Percentiles rank a stretch among this genome's conserved stretches.
Evolutionary conservation across 2,329 filamentous ascomycete genomes (phyloP).

Genomic region (Xylaria sp.): DNA sequence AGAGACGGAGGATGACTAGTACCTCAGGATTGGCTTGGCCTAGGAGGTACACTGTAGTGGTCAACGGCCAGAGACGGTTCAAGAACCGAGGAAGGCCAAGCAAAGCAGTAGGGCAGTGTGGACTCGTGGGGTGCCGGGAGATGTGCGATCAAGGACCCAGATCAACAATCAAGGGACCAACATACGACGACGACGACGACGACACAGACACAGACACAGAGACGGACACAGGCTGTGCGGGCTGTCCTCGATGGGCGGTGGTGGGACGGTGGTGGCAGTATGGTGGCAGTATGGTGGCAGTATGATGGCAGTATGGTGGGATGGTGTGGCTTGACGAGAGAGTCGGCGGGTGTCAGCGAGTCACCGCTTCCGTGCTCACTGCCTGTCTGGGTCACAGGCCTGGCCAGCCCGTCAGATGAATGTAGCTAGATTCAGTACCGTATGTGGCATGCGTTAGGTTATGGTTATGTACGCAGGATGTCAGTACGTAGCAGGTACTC

Average conservation of each 20-base stretch:
- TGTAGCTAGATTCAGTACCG: no score
- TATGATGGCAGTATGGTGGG: neutral
- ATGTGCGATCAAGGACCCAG: conserved; percentile 6
- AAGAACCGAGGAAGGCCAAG: conserved; percentile 9
- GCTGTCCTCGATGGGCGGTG: neutral
- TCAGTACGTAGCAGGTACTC: no score
- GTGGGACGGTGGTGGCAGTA: neutral
- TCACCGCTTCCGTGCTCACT: neutral
- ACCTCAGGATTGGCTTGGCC: neutral
- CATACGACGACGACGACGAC: conserved; percentile 20
- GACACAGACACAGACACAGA: no score
- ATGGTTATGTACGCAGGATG: no score
- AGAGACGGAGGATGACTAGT: conserved; percentile 13
- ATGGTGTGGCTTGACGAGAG: conserved; percentile 12
- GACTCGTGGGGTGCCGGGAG: conserved; percentile 18
- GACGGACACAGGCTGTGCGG: neutral
- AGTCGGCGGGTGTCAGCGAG: conserved; percentile 3
- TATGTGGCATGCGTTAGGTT: no score
- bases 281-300: neutral
- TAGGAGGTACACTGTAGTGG: neutral
- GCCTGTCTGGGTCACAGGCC: neutral
- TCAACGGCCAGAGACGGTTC: conserved; percentile 11
- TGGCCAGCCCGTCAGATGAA: neutral
- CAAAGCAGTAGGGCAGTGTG: conserved; percentile 6
- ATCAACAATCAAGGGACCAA: neutral